A percentile compares a stretch with the other conserved stretches of the same genome.
phyloP scores from a whole-genome alignment of 2,329 filamentous ascomycete genomes.

The Endothia cerciana region DNA sequence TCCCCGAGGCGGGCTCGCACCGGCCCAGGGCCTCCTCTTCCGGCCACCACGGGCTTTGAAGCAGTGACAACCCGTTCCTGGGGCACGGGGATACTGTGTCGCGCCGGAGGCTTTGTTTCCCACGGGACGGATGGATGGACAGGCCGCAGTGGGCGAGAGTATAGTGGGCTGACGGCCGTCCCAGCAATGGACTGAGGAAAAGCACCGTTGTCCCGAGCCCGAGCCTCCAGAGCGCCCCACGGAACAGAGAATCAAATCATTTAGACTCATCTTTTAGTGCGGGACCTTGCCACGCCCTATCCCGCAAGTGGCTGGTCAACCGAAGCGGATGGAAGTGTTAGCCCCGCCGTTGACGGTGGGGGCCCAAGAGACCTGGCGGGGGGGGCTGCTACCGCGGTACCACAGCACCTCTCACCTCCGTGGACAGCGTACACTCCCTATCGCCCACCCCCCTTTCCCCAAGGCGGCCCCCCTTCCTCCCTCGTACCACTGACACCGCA shows the following conservation, averaged over 20 bases:
- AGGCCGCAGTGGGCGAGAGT: background rate
- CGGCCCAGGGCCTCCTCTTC: no score
- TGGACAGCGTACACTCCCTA: no score
- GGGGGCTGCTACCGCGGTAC: background rate
- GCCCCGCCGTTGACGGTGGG: background rate
- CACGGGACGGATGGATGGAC: constrained; percentile 6
- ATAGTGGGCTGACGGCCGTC: background rate
- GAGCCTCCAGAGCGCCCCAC: no score
- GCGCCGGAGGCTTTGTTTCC: background rate
- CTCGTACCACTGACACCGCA: background rate
- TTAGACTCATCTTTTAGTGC: no score
- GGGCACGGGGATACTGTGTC: no score
- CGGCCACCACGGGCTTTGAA: no score
- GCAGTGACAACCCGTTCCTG: no score
- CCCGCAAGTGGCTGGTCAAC: background rate
- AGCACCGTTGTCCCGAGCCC: background rate
- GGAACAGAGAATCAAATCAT: no score
- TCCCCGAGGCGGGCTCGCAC: constrained; percentile 1
- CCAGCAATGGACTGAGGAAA: no score
- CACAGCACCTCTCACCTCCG: no score
- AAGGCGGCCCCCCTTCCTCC: background rate
- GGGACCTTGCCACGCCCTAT: background rate
- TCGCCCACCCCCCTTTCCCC: background rate
- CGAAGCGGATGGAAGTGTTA: background rate
- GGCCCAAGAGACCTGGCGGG: background rate